Percentiles rank a stretch among this genome's conserved stretches.
These are phyloP conservation scores for Ulota crispa DNA, from an alignment of 225 moss, liverwort and hornwort species.

Conservation along the genomic window DNA sequence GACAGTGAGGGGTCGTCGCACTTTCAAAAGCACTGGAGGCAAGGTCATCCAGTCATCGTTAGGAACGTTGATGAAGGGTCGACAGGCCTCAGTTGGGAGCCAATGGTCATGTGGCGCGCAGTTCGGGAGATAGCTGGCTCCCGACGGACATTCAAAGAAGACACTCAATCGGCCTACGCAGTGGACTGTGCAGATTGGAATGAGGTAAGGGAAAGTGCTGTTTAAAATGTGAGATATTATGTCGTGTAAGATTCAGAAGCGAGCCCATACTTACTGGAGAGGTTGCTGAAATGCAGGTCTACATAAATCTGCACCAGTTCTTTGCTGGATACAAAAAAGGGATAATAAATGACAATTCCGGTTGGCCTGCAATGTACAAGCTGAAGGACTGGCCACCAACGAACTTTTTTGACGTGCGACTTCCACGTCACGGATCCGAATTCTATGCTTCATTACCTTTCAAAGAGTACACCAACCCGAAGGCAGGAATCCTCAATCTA, in stretches of 20 bases:
- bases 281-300: constrained; percentile 47
- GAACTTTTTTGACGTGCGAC: constrained; percentile 58
- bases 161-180: constrained; percentile 57
- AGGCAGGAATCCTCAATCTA: constrained; percentile 61
- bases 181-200: constrained; percentile 69
- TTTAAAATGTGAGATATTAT: background rate
- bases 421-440: constrained; percentile 69
- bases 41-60: constrained; percentile 67
- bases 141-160: constrained; percentile 52
- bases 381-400: constrained; percentile 76
- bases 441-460: constrained; percentile 66
- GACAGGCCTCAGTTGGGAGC: constrained; percentile 75
- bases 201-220: constrained; percentile 42
- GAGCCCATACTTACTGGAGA: constrained; percentile 7
- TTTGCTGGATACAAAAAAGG: constrained; percentile 58
- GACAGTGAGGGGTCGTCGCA: constrained; percentile 53
- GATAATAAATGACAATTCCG: constrained; percentile 23
- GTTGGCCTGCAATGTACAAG: constrained; percentile 61
- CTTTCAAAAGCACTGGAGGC: constrained; percentile 73
- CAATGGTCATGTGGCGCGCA: constrained; percentile 80
- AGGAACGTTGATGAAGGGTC: constrained; percentile 60
- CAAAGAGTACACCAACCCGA: constrained; percentile 65
- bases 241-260: background rate
- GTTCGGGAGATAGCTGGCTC: constrained; percentile 62
- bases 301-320: constrained; percentile 62